phyloP scores from a whole-genome alignment of 2,329 filamentous ascomycete genomes.

The Pezizomycotina sp. region DNA sequence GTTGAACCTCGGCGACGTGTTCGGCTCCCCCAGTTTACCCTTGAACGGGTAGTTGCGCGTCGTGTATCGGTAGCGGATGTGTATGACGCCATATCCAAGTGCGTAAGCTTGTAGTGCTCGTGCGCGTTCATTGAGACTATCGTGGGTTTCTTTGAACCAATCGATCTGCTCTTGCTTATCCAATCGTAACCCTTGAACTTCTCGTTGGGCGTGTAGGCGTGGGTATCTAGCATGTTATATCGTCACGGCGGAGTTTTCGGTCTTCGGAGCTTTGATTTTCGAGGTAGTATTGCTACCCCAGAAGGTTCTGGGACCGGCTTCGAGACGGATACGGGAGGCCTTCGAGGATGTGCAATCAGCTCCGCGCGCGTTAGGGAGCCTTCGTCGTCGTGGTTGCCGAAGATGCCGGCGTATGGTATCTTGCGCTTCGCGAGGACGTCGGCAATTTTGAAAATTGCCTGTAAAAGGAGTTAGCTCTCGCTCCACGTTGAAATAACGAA shows the following conservation, averaged over 20 bases:
- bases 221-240: slow-evolving; percentile 91
- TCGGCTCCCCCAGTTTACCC: slow-evolving; percentile 63
- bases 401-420: slow-evolving; percentile 84
- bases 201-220: slow-evolving; percentile 81
- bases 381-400: slow-evolving; percentile 96
- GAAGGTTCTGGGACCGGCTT: slow-evolving; percentile 62
- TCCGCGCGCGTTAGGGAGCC: slow-evolving; percentile 56
- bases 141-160: slow-evolving; percentile 75
- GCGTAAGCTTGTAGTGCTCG: slow-evolving; percentile 70
- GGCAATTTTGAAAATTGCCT: slow-evolving; percentile 87
- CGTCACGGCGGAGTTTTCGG: slow-evolving; percentile 76
- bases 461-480: slow-evolving; percentile 20
- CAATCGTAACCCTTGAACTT: slow-evolving; percentile 89
- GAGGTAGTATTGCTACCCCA: slow-evolving; percentile 81
- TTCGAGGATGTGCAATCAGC: slow-evolving; percentile 74
- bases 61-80: slow-evolving; percentile 79
- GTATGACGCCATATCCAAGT: slow-evolving; percentile 91
- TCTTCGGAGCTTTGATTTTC: slow-evolving; percentile 65
- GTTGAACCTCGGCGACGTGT: slow-evolving; percentile 79
- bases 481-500: neutral
- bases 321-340: slow-evolving; percentile 75
- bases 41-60: slow-evolving; percentile 41
- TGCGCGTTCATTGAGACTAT: slow-evolving; percentile 60
- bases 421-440: slow-evolving; percentile 69
- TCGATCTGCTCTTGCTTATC: slow-evolving; percentile 89